These are phyloP conservation scores for Chaetomiaceae sp. DNA, from an alignment of 2,329 filamentous ascomycete genomes.

Conservation along the genomic window DNA sequence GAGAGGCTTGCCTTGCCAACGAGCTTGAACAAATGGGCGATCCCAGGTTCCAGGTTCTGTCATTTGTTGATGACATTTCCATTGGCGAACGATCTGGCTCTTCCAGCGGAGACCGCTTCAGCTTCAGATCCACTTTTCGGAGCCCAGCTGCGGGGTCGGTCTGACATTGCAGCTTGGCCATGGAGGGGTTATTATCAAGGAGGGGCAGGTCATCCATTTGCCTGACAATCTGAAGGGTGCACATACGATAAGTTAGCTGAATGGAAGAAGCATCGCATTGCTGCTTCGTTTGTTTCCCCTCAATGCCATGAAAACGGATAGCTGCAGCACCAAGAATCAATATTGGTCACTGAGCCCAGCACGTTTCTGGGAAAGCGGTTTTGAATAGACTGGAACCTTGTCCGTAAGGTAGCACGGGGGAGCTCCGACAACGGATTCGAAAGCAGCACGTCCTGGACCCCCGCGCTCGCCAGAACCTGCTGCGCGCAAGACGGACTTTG, in stretches of 20 bases:
- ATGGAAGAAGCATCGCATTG: neutral
- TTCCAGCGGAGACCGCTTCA: neutral
- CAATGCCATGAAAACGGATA: neutral
- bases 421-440: slow-evolving; percentile 20
- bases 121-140: neutral
- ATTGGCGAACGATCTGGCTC: slow-evolving; percentile 1
- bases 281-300: too few relatives aligned
- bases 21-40: neutral
- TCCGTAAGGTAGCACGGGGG: neutral
- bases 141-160: slow-evolving; percentile 3
- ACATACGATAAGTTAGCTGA: too few relatives aligned
- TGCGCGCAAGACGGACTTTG: neutral
- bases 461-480: slow-evolving; percentile 8
- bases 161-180: neutral
- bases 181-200: slow-evolving; percentile 5
- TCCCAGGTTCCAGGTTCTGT: neutral
- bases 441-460: neutral
- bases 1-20: too few relatives aligned
- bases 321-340: neutral
- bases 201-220: neutral
- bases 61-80: neutral
- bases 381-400: neutral
- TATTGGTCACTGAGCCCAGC: neutral
- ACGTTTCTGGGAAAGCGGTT: neutral
- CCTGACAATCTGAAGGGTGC: too few relatives aligned